Evolutionary conservation across 345 rosid genomes (phyloP).

Genomic region (Camelina sativa): DNA sequence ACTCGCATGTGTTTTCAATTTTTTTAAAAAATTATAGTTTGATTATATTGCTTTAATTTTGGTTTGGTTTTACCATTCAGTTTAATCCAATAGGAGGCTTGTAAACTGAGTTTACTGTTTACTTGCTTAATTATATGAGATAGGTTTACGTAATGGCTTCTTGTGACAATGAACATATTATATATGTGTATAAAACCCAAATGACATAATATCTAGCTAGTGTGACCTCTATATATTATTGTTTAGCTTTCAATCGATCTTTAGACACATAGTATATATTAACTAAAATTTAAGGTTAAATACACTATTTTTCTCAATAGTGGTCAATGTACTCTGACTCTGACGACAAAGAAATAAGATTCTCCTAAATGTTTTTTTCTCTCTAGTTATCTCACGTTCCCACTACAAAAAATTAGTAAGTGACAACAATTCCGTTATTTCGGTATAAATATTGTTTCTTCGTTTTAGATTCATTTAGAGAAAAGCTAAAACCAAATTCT

Average conservation of each 20-base stretch:
- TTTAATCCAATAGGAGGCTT: background rate
- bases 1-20: background rate
- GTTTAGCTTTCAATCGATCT: background rate
- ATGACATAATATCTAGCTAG: background rate
- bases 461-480: slow-evolving; percentile 1
- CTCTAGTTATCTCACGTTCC: slow-evolving; percentile 3
- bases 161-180: too few relatives aligned
- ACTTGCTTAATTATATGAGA: too few relatives aligned
- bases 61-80: background rate
- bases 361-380: background rate
- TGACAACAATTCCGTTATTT: slow-evolving; percentile 1
- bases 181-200: background rate
- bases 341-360: slow-evolving; percentile 1
- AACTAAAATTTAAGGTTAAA: background rate
- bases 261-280: background rate
- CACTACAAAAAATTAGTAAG: slow-evolving; percentile 12
- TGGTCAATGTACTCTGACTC: slow-evolving; percentile 4
- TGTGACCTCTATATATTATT: background rate
- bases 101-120: too few relatives aligned
- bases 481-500: background rate
- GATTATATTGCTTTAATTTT: background rate
- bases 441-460: slow-evolving; percentile 17
- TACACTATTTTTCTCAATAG: background rate
- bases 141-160: too few relatives aligned
- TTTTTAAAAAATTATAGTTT: background rate